Evolutionary conservation across 768 basidiomycete genomes (phyloP), one percentile per base, ranked within the genome.

Genomic region (Hebeloma cylindrosporum): DNA sequence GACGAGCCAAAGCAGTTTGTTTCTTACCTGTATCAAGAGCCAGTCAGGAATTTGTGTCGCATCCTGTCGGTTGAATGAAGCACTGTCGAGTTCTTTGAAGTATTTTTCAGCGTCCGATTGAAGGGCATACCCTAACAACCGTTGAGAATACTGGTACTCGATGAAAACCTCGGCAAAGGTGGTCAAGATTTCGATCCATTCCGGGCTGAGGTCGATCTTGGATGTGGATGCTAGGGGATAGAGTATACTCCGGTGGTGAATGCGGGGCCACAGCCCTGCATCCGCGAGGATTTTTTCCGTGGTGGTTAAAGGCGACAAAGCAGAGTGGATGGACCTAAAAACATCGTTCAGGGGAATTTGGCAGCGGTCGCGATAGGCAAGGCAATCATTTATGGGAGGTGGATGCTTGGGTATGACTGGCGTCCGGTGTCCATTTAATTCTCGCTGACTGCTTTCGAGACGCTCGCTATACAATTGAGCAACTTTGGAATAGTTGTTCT

Each of bases 21-120:
- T 39, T 30, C 27, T 34, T 17, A 74, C 70, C 61, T 77, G 75
- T 8, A 78, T 62, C 10, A 77, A 50, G 0, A 74, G 50, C 75
- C 73, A 78, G 39, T 73, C 73, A 1, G 65, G 60, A 52, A 69
- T 40, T 21, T 42, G 18, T 5, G 16, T n/a, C 17, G 54, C 48
- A 36, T 62, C 52, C 7, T 18, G 20, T 40, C 43, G 21, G 37
- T 45, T 33, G 41, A 47, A 46, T 35, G 46, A 25, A 5, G 26
- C 48, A 35, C 60, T 60, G 18, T 49, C 40, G 2, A 64, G 36
- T 41, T 68, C 65, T 42, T 60, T 59, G 23, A 35, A 50, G 7
- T 71, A 58, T 1, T 71, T 71, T 4, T 68, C 66, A 2, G 33
- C 38, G 4, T 58, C 62, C 10, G 48, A 26, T 7, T 53, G 46